Percentiles rank a stretch among this genome's conserved stretches.
Conservation (phyloP, 768 basidiomycete species). For the Filobasidium wieringae region DNA sequence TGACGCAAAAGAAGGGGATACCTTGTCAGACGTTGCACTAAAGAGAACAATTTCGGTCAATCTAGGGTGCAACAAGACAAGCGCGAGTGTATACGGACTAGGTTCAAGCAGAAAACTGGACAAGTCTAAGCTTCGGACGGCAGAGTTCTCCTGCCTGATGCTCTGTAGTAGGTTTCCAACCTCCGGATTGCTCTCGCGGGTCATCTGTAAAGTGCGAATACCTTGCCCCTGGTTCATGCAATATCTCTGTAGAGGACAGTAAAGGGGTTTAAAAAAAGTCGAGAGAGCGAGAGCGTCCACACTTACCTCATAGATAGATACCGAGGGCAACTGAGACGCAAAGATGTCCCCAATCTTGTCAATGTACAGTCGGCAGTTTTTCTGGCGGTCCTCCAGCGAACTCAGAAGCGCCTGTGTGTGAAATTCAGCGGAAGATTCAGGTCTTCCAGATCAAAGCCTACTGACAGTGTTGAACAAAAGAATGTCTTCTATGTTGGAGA, state of each 20-base stretch:
- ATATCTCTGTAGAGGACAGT: slow-evolving; percentile 50
- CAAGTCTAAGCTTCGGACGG: slow-evolving; percentile 68
- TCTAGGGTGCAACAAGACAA: not conserved
- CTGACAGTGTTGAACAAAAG: slow-evolving; percentile 73
- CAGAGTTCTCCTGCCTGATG: slow-evolving; percentile 59
- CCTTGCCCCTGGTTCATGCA: slow-evolving; percentile 78
- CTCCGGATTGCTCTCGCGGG: slow-evolving; percentile 56
- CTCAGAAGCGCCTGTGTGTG: slow-evolving; percentile 57
- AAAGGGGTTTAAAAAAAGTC: too few species aligned
- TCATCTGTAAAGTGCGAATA: slow-evolving; percentile 60
- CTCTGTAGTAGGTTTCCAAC: slow-evolving; percentile 57
- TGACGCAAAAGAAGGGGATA: slow-evolving; percentile 84
- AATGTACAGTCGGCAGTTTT: slow-evolving; percentile 78
- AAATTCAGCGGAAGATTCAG: not conserved
- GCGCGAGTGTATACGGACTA: slow-evolving; percentile 47
- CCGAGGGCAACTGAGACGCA: slow-evolving; percentile 57
- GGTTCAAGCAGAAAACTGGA: slow-evolving; percentile 86
- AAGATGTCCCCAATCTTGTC: slow-evolving; percentile 80
- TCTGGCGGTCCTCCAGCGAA: slow-evolving; percentile 80
- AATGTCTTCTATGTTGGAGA: slow-evolving; percentile 88
- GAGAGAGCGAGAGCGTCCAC: too few species aligned
- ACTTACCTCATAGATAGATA: slow-evolving; percentile 67
- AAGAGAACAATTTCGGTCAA: not conserved
- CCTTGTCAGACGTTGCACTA: slow-evolving; percentile 85
- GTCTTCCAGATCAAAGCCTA: not conserved